Percentiles rank a stretch among this genome's conserved stretches.
Evolutionary conservation across 306 rosid genomes (phyloP).

Genomic region (Dryas alaskensis): DNA sequence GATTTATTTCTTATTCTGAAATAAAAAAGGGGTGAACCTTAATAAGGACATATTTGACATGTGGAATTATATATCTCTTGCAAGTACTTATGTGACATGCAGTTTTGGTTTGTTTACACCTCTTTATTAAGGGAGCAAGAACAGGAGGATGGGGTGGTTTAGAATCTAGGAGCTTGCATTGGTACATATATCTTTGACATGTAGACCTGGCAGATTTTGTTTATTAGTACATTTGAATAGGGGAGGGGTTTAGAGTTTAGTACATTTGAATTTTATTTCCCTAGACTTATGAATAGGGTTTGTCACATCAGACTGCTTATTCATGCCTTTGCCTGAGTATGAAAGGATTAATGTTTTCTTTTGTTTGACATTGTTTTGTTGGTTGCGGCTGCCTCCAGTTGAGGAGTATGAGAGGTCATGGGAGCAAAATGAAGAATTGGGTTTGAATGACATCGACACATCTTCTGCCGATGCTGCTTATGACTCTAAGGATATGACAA

Average conservation of each 20-base stretch:
- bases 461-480: constrained; percentile 81
- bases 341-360: background rate
- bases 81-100: background rate
- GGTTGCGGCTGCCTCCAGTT: constrained; percentile 31
- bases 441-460: constrained; percentile 92
- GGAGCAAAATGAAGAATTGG: constrained; percentile 95
- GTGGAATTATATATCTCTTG: background rate
- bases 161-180: background rate
- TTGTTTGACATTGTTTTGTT: constrained; percentile 16
- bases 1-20: background rate
- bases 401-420: constrained; percentile 91
- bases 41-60: background rate
- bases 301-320: background rate
- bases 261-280: background rate
- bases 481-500: constrained; percentile 26
- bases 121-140: background rate
- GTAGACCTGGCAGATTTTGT: background rate
- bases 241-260: too few species aligned
- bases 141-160: background rate
- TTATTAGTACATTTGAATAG: too few species aligned
- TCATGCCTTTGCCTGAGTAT: constrained; percentile 9
- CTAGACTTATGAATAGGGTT: background rate
- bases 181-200: background rate
- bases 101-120: background rate
- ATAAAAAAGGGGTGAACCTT: background rate